Evolutionary conservation across 1,139 yeast genomes (phyloP), one percentile per base, ranked within the genome.

Genomic region (Geotrichum carabidarum): DNA sequence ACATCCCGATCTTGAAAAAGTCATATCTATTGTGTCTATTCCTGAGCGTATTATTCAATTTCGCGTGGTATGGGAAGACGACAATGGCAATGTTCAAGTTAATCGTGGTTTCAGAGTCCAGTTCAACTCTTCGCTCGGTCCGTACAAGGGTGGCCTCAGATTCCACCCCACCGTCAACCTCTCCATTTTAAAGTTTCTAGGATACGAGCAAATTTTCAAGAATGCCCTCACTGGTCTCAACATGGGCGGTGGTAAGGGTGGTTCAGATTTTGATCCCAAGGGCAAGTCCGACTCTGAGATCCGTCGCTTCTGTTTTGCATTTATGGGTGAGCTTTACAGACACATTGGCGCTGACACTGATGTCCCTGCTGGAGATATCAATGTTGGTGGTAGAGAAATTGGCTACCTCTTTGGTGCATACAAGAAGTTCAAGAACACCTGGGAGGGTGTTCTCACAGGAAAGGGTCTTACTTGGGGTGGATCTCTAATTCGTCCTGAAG

Each of bases 241-340:
- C 81, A 90, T 93, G 87, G 99, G 99, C 73, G 99, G 99, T 79
- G 99, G 96, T 78, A 93, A 93, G 76, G 99, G 99, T 82, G 99
- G 99, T 74, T 80, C 96, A 61, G 97, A 93, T 77, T 93, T 93
- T 76, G 89, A 91, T 77, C 96, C 97, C 68, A 91, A 91, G 82
- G 95, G 93, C 68, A 86, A 85, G 76, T 79, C 95, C 57, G 95
- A 91, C 74, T 74, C 78, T 66, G 99, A 93, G 78, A 91, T 93
- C 75, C 86, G 99, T 80, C 84, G 96, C 75, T 93, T 93, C 82
- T 91, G 98, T 79, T 82, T 81, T 68, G 81, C 96, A 48, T 93
- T 93, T 80, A 93, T 91, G 96, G 81, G 90, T 74, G 96, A 90
- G 77, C 82, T 93, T 68, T 84, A 93, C 64, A 85, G 96, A 76